A percentile compares a stretch with the other conserved stretches of the same genome.
phyloP scores from a whole-genome alignment of 371 early-diverging fungal species.

The Mortierella sp. region DNA sequence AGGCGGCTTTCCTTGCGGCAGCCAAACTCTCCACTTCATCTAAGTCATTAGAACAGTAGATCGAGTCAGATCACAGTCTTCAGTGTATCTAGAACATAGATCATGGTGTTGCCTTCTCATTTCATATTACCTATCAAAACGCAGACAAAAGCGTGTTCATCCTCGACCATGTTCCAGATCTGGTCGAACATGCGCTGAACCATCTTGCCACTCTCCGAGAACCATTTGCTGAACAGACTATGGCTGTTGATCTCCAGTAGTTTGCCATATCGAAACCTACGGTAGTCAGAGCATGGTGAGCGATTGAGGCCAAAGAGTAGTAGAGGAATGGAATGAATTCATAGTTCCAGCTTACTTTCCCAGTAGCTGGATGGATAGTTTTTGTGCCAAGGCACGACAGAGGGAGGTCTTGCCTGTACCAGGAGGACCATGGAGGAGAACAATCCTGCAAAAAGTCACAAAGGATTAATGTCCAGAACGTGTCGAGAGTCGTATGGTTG shows the following conservation, averaged over 20 bases:
- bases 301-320: no score
- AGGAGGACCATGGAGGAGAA: constrained; percentile 74
- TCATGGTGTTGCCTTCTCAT: no score
- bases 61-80: no score
- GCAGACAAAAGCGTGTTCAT: constrained; percentile 64
- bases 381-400: constrained; percentile 73
- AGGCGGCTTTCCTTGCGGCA: constrained; percentile 66
- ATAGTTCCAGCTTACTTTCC: constrained; percentile 38
- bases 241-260: constrained; percentile 77
- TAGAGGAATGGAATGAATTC: not conserved
- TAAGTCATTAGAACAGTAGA: constrained; percentile 11
- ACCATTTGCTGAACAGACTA: constrained; percentile 77
- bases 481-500: no score
- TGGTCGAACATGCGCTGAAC: constrained; percentile 67
- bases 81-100: no score
- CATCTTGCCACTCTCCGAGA: constrained; percentile 72
- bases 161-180: constrained; percentile 63
- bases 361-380: constrained; percentile 66
- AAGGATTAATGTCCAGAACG: no score
- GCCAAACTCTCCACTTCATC: constrained; percentile 78
- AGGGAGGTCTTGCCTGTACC: constrained; percentile 81
- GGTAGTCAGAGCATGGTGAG: no score
- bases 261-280: constrained; percentile 56
- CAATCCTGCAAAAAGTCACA: constrained; percentile 52
- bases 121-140: constrained; percentile 64